These are phyloP conservation scores for Crithidia acanthocephali DNA, from an alignment of 208 protist genomes.

Conservation along the genomic window DNA sequence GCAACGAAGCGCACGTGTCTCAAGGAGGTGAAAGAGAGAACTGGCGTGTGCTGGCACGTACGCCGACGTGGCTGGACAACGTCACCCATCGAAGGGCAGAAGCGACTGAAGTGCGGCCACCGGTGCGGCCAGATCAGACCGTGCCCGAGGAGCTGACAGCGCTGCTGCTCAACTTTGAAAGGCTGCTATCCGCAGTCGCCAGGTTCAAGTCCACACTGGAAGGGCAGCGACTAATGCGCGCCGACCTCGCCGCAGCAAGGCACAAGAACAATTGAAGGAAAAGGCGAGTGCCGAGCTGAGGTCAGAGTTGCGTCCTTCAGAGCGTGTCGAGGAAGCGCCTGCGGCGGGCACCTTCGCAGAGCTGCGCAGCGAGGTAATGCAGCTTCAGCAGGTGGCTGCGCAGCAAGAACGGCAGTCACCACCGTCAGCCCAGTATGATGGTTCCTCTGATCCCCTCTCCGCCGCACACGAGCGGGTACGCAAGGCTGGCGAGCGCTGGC, in stretches of 20 bases:
- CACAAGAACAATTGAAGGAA: not conserved
- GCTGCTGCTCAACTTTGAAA: not conserved
- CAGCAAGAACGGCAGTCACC: too few relatives aligned
- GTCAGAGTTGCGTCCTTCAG: too few relatives aligned
- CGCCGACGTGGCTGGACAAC: not conserved
- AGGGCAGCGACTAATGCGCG: not conserved
- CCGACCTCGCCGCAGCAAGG: not conserved
- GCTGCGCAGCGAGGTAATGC: not conserved
- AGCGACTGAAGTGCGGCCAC: not conserved
- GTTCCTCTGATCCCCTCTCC: not conserved
- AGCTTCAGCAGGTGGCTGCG: not conserved
- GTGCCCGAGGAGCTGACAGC: not conserved
- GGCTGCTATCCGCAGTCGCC: not conserved
- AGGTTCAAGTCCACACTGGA: not conserved
- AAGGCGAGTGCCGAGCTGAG: too few relatives aligned
- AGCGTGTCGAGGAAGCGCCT: not conserved
- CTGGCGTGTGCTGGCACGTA: slow-evolving; percentile 8
- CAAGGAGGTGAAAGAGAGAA: not conserved
- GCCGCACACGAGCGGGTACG: not conserved
- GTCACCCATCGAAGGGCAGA: not conserved
- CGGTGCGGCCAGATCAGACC: slow-evolving; percentile 9
- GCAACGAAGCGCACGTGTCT: too few relatives aligned
- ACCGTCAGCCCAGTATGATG: too few relatives aligned
- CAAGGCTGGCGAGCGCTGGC: not conserved
- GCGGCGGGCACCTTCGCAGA: not conserved